Evolutionary conservation across 2,329 filamentous ascomycete genomes (phyloP).

Genomic region (Grosmannia penicillata): DNA sequence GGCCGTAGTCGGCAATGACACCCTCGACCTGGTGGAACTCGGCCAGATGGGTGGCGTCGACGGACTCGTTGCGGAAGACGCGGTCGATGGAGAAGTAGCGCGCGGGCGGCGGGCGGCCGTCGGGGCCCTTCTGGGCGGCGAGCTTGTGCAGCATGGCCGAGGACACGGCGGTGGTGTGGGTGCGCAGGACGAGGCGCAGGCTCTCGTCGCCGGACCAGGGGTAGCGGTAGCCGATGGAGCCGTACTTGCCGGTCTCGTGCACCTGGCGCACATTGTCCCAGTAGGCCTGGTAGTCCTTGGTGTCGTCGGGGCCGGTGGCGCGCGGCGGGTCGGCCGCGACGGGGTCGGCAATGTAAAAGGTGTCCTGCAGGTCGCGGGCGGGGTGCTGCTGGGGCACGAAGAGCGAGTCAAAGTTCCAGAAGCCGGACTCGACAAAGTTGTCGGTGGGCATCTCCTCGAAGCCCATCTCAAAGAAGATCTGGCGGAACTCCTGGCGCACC

Average conservation of each 20-base stretch:
- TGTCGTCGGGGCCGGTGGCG: conserved; percentile 32
- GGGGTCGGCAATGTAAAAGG: conserved; percentile 90
- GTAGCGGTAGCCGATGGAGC: conserved; percentile 92
- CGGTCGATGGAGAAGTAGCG: conserved; percentile 97
- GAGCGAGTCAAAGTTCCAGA: conserved; percentile 98
- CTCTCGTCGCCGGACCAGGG: conserved; percentile 84
- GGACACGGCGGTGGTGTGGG: conserved; percentile 88
- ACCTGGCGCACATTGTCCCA: conserved; percentile 78
- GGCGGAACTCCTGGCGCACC: conserved; percentile 86
- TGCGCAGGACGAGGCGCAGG: conserved; percentile 75
- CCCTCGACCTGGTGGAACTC: conserved; percentile 99
- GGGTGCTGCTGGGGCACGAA: conserved; percentile 97
- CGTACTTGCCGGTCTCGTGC: conserved; percentile 82
- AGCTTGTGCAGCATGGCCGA: conserved; percentile 85
- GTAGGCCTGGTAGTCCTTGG: conserved; percentile 66
- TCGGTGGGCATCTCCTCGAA: conserved; percentile 97
- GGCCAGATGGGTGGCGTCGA: conserved; percentile 90
- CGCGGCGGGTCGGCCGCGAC: conserved; percentile 55
- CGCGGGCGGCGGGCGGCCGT: conserved; percentile 50
- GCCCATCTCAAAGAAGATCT: conserved; percentile 98
- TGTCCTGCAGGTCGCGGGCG: conserved; percentile 92
- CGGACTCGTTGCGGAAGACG: conserved; percentile 94
- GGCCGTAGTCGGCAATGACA: conserved; percentile 90
- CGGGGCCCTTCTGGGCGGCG: conserved; percentile 58
- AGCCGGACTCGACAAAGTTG: conserved; percentile 86